Evolutionary conservation across 306 rosid species (phyloP).

Genomic region (Begonia masoniana): DNA sequence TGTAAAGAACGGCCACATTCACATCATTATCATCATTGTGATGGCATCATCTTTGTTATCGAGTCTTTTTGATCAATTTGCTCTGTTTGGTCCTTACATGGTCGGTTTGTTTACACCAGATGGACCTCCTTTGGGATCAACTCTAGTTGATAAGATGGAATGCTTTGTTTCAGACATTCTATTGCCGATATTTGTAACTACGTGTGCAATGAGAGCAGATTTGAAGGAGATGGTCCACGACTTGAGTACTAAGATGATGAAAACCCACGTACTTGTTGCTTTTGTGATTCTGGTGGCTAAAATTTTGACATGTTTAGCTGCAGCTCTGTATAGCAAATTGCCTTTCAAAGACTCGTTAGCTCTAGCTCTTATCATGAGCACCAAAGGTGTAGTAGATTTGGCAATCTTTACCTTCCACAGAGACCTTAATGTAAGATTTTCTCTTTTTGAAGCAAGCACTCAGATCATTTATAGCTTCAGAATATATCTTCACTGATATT

Average conservation of each 20-base stretch:
- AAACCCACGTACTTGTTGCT: neutral
- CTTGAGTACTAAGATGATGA: neutral
- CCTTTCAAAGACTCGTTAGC: conserved; percentile 30
- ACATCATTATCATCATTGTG: neutral
- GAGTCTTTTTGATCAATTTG: conserved; percentile 8
- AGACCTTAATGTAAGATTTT: conserved; percentile 16
- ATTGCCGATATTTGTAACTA: conserved; percentile 43
- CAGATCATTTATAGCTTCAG: neutral
- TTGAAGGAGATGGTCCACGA: neutral
- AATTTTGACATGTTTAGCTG: conserved; percentile 4
- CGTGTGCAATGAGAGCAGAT: conserved; percentile 26
- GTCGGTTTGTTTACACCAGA: conserved; percentile 52
- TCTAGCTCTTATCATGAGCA: conserved; percentile 36
- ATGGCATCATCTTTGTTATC: conserved; percentile 18
- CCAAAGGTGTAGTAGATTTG: conserved; percentile 49
- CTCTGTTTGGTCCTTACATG: conserved; percentile 32
- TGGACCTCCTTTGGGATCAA: conserved; percentile 56
- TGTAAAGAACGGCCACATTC: neutral
- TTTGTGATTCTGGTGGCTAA: conserved; percentile 4
- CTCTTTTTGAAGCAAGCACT: neutral
- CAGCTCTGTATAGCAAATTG: conserved; percentile 21
- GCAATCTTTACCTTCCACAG: neutral
- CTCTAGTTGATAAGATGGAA: conserved; percentile 32
- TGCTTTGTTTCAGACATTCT: conserved; percentile 21
- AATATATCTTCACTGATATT: neutral